Evolutionary conservation across 805 yeast species (phyloP), one percentile per base, ranked within the genome.

Genomic region (Metschnikowia corniflorae): DNA sequence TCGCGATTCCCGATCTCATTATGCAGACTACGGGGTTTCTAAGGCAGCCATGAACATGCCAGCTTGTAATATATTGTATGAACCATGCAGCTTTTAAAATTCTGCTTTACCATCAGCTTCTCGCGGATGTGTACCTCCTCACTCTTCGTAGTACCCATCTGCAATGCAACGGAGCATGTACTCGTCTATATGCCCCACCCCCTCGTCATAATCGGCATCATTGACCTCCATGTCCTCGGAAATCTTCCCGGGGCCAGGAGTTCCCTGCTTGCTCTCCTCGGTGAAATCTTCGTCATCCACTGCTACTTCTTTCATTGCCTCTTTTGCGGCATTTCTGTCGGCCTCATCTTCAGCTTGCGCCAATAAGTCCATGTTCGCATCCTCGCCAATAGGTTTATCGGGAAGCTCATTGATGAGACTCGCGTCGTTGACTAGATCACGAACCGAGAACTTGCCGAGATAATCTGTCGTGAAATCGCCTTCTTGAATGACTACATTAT

Each of bases 381-480:
- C 40, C 31, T 53, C 69, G 46, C 46, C 71, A 22, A 67, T 51
- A 16, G 73, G 61, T 33, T 65, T 63, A 35, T 68, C 77, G n/a
- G 66, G 64, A n/a, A 59, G 50, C 10, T 61, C 60, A 5, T 43
- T 55, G 39, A 46, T 68, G 54, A 36, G 62, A 10, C 61, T 65
- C 4, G 71, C 71, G 37, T 78, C 82, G 19, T 94, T 94, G 2
- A 91, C 74, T 44, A 91, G 65, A 56, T 91, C 97, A 42, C 80
- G 75, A 5, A 89, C 91, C 0, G 96, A 84, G 35, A 89, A 68
- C 54, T 86, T 86, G 20, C 88, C 83, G 57, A 94, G 85, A 58
- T 89, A 93, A 58, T 94, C 98, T 0, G 98, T 94, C 0, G 97
- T 93, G 63, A 93, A 93, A 50, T 91, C 97, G 58, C 98, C 98